Evolutionary conservation across 1,139 yeast genomes (phyloP), one percentile per base, ranked within the genome.

Genomic region (Pichia terricola): DNA sequence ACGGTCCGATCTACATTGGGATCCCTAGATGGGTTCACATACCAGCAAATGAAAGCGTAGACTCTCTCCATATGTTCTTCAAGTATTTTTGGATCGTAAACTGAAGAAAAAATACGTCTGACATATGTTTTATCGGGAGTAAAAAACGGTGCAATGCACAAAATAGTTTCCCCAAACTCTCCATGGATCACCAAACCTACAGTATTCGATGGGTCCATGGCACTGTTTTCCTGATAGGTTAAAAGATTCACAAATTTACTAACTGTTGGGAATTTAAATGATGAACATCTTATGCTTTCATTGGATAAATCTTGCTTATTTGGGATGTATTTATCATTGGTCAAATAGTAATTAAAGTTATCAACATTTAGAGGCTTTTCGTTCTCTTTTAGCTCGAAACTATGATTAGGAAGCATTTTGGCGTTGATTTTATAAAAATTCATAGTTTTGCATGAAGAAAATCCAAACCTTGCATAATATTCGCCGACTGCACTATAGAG

Each of bases 391-490:
- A 34, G 11, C 2, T 34, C 25, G 11, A 34, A 34, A 8, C 10
- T 30, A 10, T 8, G 7, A 30, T 30, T 10, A 3, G 28, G 22
- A 3, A 38, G 10, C 26, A 30, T 3, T 22, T 16, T 16, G 9
- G 30, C 11, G 22, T 35, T 30, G 2, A 11, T 31, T 32, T 28
- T 41, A 33, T 34, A 44, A 27, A 28, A 41, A 11, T 33, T 35
- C 16, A 44, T 27, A 4, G 27, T 41, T 35, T 32, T 38, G 28
- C 39, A 25, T 5, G 38, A 26, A 11, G 9, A 27, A 32, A 45
- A 39, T 1, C 45, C 47, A 42, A 35, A 42, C n/a, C 39, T 39
- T 4, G 39, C 34, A 38, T 45, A 44, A 33, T 44, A 42, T 5
- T 34, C 41, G 4, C 39, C 40, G 30, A 42, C 45, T 6, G 35